Evolutionary conservation across 2,329 filamentous ascomycete species (phyloP), one percentile per base, ranked within the genome.

Genomic region (Aspergillus piperis): DNA sequence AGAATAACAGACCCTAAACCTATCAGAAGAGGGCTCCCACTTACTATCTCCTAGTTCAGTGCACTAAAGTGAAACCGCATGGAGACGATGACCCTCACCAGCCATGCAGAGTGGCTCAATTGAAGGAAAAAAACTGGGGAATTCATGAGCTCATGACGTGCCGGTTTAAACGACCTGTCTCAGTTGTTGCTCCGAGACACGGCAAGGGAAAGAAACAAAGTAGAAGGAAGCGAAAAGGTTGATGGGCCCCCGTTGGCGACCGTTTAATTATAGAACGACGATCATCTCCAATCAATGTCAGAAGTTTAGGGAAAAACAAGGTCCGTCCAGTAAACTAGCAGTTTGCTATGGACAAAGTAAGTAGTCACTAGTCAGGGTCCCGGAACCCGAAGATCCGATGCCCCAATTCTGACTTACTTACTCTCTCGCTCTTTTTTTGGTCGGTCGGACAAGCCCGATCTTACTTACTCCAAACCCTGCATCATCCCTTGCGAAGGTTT

Each of bases 31-130:
- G 13, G 41, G 8, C 41, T 30, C 27, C 27, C 27, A 30, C 27
- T 30, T 30, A 36, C 32, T 13, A 36, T 36, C 32, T 36, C 0
- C 11, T 36, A 13, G 32, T 11, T 2, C 11, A 36, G 32, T 11
- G 30, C 58, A 50, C 58, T 57, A 60, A 60, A 57, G 52, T 57
- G 58, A 57, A 32, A 60, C 58, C 52, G 58, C 58, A 52, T 52
- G 17, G 38, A 25, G 32, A 47, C 58, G 58, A 60, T 21, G 32
- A 13, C 30, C 25, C 15, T 10, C 41, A 13, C 2, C 17, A 19
- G 41, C 11, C 41, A 15, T 23, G 17, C 21, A 17, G 25, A 49
- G 25, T 49, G 44, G 44, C 44, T 49, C 44, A 11, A 21, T 36
- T 36, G 32, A 36, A 36, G 30, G 32, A 6, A 15, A 13, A 32